Evolutionary conservation across 2,329 filamentous ascomycete species (phyloP).

Genomic region (Cryphonectria radicalis): DNA sequence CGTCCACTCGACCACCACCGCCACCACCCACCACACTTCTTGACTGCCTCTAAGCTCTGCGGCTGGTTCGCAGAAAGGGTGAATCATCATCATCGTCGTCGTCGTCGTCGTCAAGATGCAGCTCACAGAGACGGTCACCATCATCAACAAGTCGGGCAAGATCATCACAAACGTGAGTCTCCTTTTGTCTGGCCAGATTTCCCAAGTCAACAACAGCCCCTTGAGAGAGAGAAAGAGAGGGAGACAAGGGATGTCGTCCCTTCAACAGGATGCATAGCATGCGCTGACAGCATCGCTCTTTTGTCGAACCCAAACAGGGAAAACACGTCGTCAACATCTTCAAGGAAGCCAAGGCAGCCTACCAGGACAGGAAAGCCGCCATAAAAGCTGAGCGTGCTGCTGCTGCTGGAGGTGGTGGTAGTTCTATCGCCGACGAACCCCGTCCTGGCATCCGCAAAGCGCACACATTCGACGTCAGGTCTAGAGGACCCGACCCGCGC

Average conservation of each 20-base stretch:
- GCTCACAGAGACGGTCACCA: conserved; percentile 75
- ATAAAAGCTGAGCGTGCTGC: conserved; percentile 65
- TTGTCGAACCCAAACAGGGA: conserved; percentile 57
- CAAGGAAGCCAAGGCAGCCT: conserved; percentile 87
- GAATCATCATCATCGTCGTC: neutral
- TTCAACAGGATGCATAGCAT: neutral
- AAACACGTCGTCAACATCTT: conserved; percentile 90
- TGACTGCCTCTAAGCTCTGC: neutral
- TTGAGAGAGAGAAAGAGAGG: too few species aligned
- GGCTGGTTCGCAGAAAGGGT: conserved; percentile 15
- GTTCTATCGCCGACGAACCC: conserved; percentile 31
- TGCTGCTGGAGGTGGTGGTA: neutral
- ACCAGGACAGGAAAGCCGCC: conserved; percentile 84
- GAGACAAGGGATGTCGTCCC: too few species aligned
- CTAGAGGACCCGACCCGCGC: conserved; percentile 38
- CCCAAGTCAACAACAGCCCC: neutral
- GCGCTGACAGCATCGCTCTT: conserved; percentile 3
- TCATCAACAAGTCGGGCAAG: conserved; percentile 89
- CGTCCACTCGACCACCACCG: neutral
- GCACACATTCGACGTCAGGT: conserved; percentile 55
- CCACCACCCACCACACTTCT: neutral
- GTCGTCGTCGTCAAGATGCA: conserved; percentile 41
- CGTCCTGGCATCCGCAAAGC: conserved; percentile 56
- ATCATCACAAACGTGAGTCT: conserved; percentile 80
- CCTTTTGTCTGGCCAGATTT: neutral